Evolutionary conservation across 192 early-diverging fungal genomes (phyloP).

Genomic region (Podila epigama): DNA sequence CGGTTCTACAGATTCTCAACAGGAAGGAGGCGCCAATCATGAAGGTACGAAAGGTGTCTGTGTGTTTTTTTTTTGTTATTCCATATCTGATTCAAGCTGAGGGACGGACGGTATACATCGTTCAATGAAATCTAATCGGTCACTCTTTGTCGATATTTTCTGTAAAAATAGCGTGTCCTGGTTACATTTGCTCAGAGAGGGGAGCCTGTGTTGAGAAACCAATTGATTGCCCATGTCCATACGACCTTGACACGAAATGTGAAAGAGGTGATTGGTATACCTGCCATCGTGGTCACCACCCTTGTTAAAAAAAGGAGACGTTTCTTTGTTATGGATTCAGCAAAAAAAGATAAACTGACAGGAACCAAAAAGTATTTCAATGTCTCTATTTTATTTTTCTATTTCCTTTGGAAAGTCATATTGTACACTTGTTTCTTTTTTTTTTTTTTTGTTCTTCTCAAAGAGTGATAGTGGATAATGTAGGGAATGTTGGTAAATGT

Average conservation of each 20-base stretch:
- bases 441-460: background rate
- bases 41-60: background rate
- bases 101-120: too few relatives aligned
- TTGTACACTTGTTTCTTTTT: too few relatives aligned
- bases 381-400: background rate
- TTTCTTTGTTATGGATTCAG: background rate
- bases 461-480: background rate
- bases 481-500: too few relatives aligned
- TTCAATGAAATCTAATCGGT: background rate
- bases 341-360: background rate
- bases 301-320: background rate
- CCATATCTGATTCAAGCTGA: too few relatives aligned
- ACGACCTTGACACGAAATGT: constrained; percentile 24
- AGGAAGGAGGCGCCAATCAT: background rate
- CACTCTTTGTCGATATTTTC: background rate
- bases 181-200: constrained; percentile 32
- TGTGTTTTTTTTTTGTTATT: too few relatives aligned
- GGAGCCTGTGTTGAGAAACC: constrained; percentile 31
- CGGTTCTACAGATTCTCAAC: background rate
- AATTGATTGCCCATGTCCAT: constrained; percentile 33
- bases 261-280: constrained; percentile 30
- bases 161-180: constrained; percentile 1
- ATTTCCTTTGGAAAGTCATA: too few relatives aligned
- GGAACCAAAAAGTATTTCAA: background rate
- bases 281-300: constrained; percentile 16